Evolutionary conservation across 2,329 filamentous ascomycete species (phyloP).

Genomic region (Lasiodiplodia sp.): DNA sequence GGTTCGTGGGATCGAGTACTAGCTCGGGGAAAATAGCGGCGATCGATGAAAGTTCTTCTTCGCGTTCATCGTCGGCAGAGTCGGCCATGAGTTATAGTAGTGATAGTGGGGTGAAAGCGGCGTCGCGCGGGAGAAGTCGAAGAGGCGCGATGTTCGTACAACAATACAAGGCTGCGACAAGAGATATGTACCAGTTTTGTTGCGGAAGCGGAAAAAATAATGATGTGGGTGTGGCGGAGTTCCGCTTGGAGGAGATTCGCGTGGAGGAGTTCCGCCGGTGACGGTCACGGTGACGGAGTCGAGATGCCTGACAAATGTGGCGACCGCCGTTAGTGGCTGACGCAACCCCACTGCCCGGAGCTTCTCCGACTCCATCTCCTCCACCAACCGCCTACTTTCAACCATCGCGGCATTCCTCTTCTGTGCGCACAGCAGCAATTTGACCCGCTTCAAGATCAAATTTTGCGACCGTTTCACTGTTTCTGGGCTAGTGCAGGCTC

Average conservation of each 20-base stretch:
- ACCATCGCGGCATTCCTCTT: background rate
- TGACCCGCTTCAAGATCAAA: background rate
- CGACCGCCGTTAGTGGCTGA: background rate
- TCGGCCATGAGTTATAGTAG: slow-evolving; percentile 22
- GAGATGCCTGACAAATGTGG: slow-evolving; percentile 13
- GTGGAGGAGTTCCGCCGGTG: background rate
- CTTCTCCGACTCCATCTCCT: slow-evolving; percentile 2
- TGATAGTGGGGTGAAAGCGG: background rate
- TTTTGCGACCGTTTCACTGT: background rate
- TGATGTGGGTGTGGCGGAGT: background rate
- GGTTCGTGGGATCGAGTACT: slow-evolving; percentile 53
- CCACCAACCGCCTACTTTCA: background rate
- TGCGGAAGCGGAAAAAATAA: background rate
- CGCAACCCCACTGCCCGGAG: slow-evolving; percentile 7
- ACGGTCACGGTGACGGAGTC: slow-evolving; percentile 15
- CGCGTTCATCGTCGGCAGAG: slow-evolving; percentile 62
- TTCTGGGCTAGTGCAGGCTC: background rate
- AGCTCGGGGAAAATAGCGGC: slow-evolving; percentile 70
- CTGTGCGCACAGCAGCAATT: background rate
- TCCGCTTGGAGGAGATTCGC: background rate
- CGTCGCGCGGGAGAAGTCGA: background rate
- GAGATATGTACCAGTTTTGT: background rate
- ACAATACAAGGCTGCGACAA: background rate
- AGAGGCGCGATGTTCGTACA: background rate
- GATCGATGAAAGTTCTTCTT: slow-evolving; percentile 66